Evolutionary conservation across 768 basidiomycete species (phyloP).

Genomic region (Mycena venus): DNA sequence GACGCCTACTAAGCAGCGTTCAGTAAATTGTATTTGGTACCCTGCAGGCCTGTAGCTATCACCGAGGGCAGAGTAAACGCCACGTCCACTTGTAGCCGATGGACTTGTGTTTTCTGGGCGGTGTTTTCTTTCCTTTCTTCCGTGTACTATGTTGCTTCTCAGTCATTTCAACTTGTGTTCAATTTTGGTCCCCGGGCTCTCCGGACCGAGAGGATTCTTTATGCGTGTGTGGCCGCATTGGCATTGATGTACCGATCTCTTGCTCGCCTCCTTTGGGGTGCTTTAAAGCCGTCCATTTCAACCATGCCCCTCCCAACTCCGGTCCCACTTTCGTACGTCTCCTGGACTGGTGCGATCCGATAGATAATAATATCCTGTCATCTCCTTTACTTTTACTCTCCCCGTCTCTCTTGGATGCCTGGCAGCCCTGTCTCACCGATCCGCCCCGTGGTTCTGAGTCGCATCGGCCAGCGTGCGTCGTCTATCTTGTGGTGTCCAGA

Average conservation of each 20-base stretch:
- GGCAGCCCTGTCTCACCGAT: slow-evolving; percentile 27
- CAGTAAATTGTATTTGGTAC: too few species aligned
- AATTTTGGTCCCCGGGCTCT: too few species aligned
- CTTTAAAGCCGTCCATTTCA: neutral
- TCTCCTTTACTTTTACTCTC: slow-evolving; percentile 3
- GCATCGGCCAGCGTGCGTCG: slow-evolving; percentile 34
- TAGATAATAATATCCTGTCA: neutral
- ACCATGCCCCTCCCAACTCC: slow-evolving; percentile 24
- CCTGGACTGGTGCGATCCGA: slow-evolving; percentile 4
- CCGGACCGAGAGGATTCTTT: too few species aligned
- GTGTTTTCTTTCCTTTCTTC: too few species aligned
- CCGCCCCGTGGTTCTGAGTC: slow-evolving; percentile 28
- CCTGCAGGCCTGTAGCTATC: too few species aligned
- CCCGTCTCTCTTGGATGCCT: slow-evolving; percentile 5
- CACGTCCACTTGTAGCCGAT: too few species aligned
- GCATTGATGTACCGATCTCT: neutral
- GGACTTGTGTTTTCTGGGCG: too few species aligned
- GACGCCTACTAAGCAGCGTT: too few species aligned
- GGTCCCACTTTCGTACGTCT: slow-evolving; percentile 24
- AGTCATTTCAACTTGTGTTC: too few species aligned
- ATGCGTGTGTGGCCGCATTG: too few species aligned
- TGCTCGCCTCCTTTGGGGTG: neutral
- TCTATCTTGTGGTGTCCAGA: neutral
- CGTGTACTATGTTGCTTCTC: too few species aligned
- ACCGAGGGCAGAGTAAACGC: too few species aligned